A percentile compares a stretch with the other conserved stretches of the same genome.
These are phyloP conservation scores for Pyrenophora teres DNA, from an alignment of 2,329 filamentous ascomycete genomes.

Conservation along the genomic window DNA sequence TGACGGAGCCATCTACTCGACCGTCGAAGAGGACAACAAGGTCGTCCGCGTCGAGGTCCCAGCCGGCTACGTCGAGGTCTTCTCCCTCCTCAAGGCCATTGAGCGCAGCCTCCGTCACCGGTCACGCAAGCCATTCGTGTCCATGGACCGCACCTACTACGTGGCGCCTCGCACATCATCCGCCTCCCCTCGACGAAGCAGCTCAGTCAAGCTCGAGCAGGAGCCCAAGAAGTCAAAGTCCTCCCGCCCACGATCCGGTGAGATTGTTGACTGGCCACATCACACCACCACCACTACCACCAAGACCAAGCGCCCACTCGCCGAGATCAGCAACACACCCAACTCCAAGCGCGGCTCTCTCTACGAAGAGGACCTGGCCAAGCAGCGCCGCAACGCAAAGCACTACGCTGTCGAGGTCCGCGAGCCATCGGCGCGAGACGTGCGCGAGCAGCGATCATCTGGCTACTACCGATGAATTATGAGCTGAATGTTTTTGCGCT, in stretches of 20 bases:
- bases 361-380: constrained; percentile 47
- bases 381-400: constrained; percentile 43
- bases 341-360: constrained; percentile 48
- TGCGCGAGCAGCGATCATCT: constrained; percentile 45
- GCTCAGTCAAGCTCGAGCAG: constrained; percentile 43
- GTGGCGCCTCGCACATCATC: constrained; percentile 45
- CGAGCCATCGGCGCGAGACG: constrained; percentile 45
- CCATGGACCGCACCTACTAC: constrained; percentile 52
- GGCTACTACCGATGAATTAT: constrained; percentile 47
- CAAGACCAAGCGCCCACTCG: constrained; percentile 24
- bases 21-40: constrained; percentile 46
- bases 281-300: constrained; percentile 5
- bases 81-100: constrained; percentile 49
- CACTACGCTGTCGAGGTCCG: constrained; percentile 50
- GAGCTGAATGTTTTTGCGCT: constrained; percentile 18
- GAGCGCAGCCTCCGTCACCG: constrained; percentile 48
- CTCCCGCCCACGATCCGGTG: constrained; percentile 41
- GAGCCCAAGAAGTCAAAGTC: constrained; percentile 33
- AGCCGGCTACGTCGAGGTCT: constrained; percentile 48
- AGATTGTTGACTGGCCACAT: constrained; percentile 47
- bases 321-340: constrained; percentile 39
- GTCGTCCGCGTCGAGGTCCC: constrained; percentile 54
- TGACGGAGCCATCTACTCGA: constrained; percentile 44
- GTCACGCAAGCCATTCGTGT: constrained; percentile 47
- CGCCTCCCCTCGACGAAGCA: constrained; percentile 28